Base-by-base conservation (phyloP, 192 early-diverging fungal species). In the Coemansia reversa region DNA sequence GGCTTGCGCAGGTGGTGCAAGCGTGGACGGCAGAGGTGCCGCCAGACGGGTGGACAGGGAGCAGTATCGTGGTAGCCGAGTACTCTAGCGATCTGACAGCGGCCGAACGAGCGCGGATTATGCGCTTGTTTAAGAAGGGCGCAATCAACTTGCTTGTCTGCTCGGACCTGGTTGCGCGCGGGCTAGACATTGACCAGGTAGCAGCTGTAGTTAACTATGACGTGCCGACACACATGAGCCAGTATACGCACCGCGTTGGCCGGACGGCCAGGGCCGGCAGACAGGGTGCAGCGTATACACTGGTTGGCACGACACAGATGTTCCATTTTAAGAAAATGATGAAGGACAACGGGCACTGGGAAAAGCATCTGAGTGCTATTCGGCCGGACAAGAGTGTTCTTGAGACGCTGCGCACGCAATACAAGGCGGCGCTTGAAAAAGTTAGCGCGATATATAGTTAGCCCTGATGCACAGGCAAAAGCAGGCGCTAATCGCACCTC, bases 191-290 rank as follows among this genome's bases (percentile, higher is more conserved):
- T 19, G 87, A 91, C 23, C 74, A 81, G 50, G 91, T 98, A 6
- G 80, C 84, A 12, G 75, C 79, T 5, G 94, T 97, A 7, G 85
- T 98, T 51, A 91, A 91, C 67, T 93, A 95, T 75, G 95, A 98
- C 62, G 84, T 89, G 29, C 92, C 94, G 18, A 68, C 82, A 9
- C 86, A 91, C 33, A 89, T 92, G 84, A 85, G 87, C 62, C 87
- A 89, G 70, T 98, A 96, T 64, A 86, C 94, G n/a, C 95, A 98
- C 64, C 87, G 95, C 59, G 91, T 94, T 0, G 95, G 95, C 5
- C 84, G 95, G 60, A 94, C 93, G 2, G 95, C 93, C 12, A 86
- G 95, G 65, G 94, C 95, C 6, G 95, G 93, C 7, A 78, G 90
- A 23, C 76, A 86, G n/a, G 95, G 95, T 25, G 69, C 79, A 6